These are phyloP conservation scores for Telfairia occidentalis DNA, from an alignment of 331 rosid genomes.

Conservation along the genomic window DNA sequence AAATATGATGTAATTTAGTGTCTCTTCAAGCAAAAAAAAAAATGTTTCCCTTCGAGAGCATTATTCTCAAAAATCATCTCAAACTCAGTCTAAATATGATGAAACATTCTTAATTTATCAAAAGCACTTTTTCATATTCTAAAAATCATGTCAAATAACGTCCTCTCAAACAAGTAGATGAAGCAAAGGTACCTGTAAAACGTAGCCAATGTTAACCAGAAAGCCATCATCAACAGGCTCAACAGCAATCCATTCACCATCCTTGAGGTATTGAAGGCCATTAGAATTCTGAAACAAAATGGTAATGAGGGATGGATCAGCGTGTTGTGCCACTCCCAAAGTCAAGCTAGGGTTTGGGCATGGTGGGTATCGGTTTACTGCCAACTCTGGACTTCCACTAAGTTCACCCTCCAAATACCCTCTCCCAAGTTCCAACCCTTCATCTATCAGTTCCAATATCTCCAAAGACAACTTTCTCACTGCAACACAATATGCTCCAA, in stretches of 20 bases:
- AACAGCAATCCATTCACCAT: conserved; percentile 50
- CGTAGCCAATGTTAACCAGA: conserved; percentile 38
- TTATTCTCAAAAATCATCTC: too few relatives aligned
- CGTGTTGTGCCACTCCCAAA: conserved; percentile 37
- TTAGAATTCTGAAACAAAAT: conserved; percentile 31
- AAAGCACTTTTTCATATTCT: too few relatives aligned
- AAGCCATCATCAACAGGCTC: conserved; percentile 39
- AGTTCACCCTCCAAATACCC: conserved; percentile 30
- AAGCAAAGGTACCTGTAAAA: conserved; percentile 37
- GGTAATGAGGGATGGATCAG: conserved; percentile 45
- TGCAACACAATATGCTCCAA: conserved; percentile 11
- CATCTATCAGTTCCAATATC: conserved; percentile 20
- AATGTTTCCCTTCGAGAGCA: too few relatives aligned
- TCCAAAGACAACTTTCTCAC: conserved; percentile 18
- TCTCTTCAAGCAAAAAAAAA: too few relatives aligned
- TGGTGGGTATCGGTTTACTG: conserved; percentile 34
- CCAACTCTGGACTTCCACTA: conserved; percentile 10
- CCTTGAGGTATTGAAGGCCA: conserved; percentile 54
- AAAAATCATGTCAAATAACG: too few relatives aligned
- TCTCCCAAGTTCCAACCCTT: conserved; percentile 17
- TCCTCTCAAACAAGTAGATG: too few relatives aligned
- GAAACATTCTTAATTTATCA: too few relatives aligned
- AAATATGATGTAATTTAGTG: too few relatives aligned
- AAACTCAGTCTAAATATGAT: too few relatives aligned
- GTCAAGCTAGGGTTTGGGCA: conserved; percentile 58